A percentile compares a stretch with the other conserved stretches of the same genome.
These are phyloP conservation scores for Rostrohypoxylon terebratum DNA, from an alignment of 495 filamentous ascomycete species.

Conservation along the genomic window DNA sequence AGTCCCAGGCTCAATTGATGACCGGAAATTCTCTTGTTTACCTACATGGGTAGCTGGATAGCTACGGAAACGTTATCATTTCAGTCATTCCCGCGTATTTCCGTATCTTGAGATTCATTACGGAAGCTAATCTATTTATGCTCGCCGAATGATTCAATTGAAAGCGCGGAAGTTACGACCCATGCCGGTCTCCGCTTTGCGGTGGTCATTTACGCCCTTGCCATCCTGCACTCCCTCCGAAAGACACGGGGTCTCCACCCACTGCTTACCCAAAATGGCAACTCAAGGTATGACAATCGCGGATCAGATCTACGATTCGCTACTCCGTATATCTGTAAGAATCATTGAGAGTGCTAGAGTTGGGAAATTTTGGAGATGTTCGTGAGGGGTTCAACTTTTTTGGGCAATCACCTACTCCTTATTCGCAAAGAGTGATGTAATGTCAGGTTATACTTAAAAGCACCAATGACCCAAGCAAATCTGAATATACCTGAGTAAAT, in stretches of 20 bases:
- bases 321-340: conserved; percentile 7
- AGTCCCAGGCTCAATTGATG: background rate
- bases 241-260: conserved; percentile 15
- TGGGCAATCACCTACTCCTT: conserved; percentile 29
- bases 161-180: background rate
- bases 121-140: background rate
- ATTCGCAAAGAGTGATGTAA: conserved; percentile 29
- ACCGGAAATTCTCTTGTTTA: background rate
- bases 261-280: conserved; percentile 14
- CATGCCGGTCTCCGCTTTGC: conserved; percentile 30
- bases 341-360: background rate
- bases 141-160: background rate
- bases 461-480: conserved; percentile 29
- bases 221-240: conserved; percentile 12
- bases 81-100: background rate
- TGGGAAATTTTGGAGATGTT: conserved; percentile 24
- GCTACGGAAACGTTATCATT: background rate
- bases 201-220: conserved; percentile 39
- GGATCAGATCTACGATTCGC: conserved; percentile 20
- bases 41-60: no score
- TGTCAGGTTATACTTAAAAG: conserved; percentile 27
- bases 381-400: conserved; percentile 28
- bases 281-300: background rate
- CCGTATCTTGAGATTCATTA: background rate
- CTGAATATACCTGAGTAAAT: background rate